Base-by-base conservation (phyloP, 1,284 basidiomycete genomes). In the Leccinum solheimii region DNA sequence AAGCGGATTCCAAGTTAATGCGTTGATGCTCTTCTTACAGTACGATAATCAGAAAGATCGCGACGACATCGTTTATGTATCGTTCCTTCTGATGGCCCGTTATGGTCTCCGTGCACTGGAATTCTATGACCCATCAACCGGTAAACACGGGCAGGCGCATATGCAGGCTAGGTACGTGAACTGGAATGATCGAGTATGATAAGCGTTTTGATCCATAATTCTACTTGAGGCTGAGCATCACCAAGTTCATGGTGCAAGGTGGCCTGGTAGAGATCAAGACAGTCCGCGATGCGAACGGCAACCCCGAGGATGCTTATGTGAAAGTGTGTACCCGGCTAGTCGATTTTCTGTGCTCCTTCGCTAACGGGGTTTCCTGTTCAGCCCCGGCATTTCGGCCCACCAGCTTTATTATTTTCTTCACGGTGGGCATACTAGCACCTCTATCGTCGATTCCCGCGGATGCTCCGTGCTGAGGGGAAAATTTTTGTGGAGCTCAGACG, bases 111-210 rank as follows among this genome's bases (percentile, higher is more conserved):
- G 87, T 49, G 92, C 85, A 2, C 81, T 95, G 49, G 91, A 94
- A 74, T 93, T 82, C 73, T 95, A 90, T 66, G 91, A 95, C 70
- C 92, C 92, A 26, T 78, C 77, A 27, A 90, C 86, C 9, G 79
- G 86, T 74, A 93, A 92, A 75, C 92, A 94, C 69, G 91, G 92
- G 19, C 93, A 95, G 72, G 93, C 93, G 16, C 93, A 95, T 71
- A 95, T 95, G 92, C 92, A 91, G 75, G 91, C 89, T 56, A 84
- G 90, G 88, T 90, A 72, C 52, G 78, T 55, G 40, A 49, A 43
- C n/a, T 6, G 13, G 9, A 48, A 36, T 32, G 16, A n/a, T 1
- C 14, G 4, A 26, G 1, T 11, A 1, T 26, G 1, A 3, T 5
- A 9, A 19, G 50, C 2, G 13, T 40, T 38, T 48, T 60, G 21